These are phyloP conservation scores for Coniosporium apollinis DNA, from an alignment of 495 filamentous ascomycete genomes.

Conservation along the genomic window DNA sequence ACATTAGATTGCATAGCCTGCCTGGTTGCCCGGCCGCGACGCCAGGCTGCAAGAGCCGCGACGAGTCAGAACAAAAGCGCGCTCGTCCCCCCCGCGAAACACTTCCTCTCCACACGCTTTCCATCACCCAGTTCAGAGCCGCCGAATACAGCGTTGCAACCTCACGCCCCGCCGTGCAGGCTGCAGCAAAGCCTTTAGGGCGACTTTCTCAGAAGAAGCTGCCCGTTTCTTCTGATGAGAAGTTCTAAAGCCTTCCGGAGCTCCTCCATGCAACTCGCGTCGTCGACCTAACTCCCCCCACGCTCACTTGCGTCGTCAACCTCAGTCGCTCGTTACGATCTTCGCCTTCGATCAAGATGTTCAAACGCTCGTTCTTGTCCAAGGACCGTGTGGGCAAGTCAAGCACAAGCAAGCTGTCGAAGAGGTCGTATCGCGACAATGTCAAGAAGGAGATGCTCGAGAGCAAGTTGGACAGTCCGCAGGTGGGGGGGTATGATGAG, in stretches of 20 bases:
- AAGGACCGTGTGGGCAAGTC: constrained; percentile 66
- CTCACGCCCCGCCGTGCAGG: constrained; percentile 1
- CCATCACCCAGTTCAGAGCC: constrained; percentile 1
- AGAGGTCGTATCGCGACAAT: constrained; percentile 55
- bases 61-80: no score
- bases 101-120: constrained; percentile 2
- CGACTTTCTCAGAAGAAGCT: constrained; percentile 1
- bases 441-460: constrained; percentile 62
- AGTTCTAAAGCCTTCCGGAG: constrained; percentile 18
- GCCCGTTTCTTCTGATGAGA: constrained; percentile 2
- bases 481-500: constrained; percentile 31
- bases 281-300: constrained; percentile 19
- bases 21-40: no score
- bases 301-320: constrained; percentile 9
- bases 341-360: constrained; percentile 44
- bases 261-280: constrained; percentile 13
- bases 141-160: constrained; percentile 3
- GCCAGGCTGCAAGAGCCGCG: no score
- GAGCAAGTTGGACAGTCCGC: constrained; percentile 38
- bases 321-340: constrained; percentile 20
- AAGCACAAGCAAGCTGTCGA: constrained; percentile 49
- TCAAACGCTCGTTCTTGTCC: constrained; percentile 66
- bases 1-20: no score
- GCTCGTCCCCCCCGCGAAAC: no score
- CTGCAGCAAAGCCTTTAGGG: constrained; percentile 14